Evolutionary conservation across 345 rosid genomes (phyloP).

Genomic region (Salix suchowensis): DNA sequence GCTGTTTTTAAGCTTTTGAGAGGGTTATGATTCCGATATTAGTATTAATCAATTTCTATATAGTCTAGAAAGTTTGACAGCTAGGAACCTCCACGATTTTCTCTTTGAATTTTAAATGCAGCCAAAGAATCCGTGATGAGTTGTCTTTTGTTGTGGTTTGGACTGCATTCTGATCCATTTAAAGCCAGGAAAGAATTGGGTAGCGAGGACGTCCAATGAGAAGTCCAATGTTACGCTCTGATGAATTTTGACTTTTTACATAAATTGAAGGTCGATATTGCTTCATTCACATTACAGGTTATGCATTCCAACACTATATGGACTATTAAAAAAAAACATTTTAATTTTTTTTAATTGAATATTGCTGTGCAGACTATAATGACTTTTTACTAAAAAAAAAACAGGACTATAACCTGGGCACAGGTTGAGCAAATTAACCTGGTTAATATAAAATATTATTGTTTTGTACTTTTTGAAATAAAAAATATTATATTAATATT

Average conservation of each 20-base stretch:
- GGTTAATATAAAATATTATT: too few species aligned
- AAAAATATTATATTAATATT: too few species aligned
- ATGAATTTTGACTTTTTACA: background rate
- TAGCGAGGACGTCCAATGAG: background rate
- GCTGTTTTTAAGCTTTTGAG: constrained; percentile 12
- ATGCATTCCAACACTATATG: constrained; percentile 38
- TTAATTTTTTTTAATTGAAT: too few species aligned
- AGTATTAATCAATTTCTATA: background rate
- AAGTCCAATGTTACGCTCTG: background rate
- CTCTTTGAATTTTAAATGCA: background rate
- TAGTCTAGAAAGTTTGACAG: background rate
- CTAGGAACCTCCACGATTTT: background rate
- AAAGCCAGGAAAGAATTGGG: background rate
- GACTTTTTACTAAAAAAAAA: too few species aligned
- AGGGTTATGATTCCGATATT: background rate
- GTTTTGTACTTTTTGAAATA: too few species aligned
- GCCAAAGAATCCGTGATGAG: background rate
- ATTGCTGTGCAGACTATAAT: too few species aligned
- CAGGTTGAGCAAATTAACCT: too few species aligned
- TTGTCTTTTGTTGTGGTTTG: background rate
- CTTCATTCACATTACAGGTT: background rate
- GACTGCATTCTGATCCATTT: background rate
- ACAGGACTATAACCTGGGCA: too few species aligned
- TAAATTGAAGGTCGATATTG: background rate
- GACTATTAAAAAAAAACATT: background rate